Percentiles rank a stretch among this genome's conserved stretches.
Conservation (phyloP, 805 yeast genomes). For the Torulaspora gathmanii region DNA sequence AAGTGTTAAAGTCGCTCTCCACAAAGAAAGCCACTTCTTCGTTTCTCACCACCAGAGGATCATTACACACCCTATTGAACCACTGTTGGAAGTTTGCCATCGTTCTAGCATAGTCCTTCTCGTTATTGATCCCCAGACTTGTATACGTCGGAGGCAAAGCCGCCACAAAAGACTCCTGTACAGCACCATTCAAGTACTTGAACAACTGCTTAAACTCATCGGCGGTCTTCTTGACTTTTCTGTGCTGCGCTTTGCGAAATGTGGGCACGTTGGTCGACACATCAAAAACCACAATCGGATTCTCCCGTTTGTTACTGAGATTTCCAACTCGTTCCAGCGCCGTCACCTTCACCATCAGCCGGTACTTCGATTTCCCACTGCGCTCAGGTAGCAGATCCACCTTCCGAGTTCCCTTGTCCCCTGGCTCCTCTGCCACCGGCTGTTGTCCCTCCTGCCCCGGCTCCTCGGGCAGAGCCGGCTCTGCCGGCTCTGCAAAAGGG, state of each 20-base stretch:
- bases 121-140: slow-evolving; percentile 76
- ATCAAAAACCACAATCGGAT: slow-evolving; percentile 76
- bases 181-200: slow-evolving; percentile 70
- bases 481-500: slow-evolving; percentile 48
- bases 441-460: slow-evolving; percentile 7
- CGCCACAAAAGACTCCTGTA: slow-evolving; percentile 91
- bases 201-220: slow-evolving; percentile 72
- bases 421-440: slow-evolving; percentile 10
- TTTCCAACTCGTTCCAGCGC: slow-evolving; percentile 65
- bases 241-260: slow-evolving; percentile 64
- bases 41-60: slow-evolving; percentile 78
- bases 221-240: slow-evolving; percentile 74
- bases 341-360: slow-evolving; percentile 52
- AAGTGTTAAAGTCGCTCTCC: slow-evolving; percentile 63
- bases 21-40: slow-evolving; percentile 84
- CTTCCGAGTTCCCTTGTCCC: not conserved
- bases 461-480: slow-evolving; percentile 5
- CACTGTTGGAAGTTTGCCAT: slow-evolving; percentile 67
- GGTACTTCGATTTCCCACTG: slow-evolving; percentile 24
- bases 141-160: slow-evolving; percentile 73
- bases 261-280: slow-evolving; percentile 65
- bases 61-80: slow-evolving; percentile 68
- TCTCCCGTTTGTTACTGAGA: slow-evolving; percentile 52
- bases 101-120: slow-evolving; percentile 65
- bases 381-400: not conserved